phyloP scores from a whole-genome alignment of 129 eudicot genomes.

The Oenanthe sinensis region DNA sequence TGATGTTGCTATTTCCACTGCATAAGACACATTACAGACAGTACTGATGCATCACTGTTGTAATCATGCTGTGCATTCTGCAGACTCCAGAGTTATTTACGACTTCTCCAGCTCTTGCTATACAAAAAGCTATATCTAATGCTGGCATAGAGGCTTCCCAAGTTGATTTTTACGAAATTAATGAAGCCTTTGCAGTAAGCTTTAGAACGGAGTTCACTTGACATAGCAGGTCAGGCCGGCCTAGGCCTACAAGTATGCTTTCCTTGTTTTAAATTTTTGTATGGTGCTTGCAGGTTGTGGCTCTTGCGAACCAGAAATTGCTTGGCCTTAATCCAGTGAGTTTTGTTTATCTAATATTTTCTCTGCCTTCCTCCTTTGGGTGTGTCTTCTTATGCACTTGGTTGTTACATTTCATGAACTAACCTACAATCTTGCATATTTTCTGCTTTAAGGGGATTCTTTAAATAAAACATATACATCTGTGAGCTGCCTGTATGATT shows the following conservation, averaged over 20 bases:
- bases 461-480: background rate
- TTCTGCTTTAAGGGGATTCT: background rate
- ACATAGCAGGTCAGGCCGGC: background rate
- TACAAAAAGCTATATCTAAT: constrained; percentile 82
- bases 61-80: constrained; percentile 12
- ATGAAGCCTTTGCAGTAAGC: constrained; percentile 94
- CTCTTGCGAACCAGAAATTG: constrained; percentile 89
- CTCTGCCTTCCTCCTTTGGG: background rate
- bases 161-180: constrained; percentile 83
- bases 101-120: constrained; percentile 90
- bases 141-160: constrained; percentile 86
- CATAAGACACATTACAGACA: constrained; percentile 3
- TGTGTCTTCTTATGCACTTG: background rate
- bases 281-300: constrained; percentile 63
- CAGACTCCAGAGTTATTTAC: constrained; percentile 95
- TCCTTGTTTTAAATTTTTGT: constrained; percentile 13
- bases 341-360: constrained; percentile 3
- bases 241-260: background rate
- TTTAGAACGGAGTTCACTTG: constrained; percentile 9
- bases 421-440: background rate
- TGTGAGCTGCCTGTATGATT: background rate
- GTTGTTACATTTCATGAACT: background rate
- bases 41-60: background rate
- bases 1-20: background rate
- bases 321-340: constrained; percentile 83